A percentile compares a stretch with the other conserved stretches of the same genome.
These are phyloP conservation scores for Blastomyces gilchristii DNA, from an alignment of 2,329 filamentous ascomycete species.

Conservation along the genomic window DNA sequence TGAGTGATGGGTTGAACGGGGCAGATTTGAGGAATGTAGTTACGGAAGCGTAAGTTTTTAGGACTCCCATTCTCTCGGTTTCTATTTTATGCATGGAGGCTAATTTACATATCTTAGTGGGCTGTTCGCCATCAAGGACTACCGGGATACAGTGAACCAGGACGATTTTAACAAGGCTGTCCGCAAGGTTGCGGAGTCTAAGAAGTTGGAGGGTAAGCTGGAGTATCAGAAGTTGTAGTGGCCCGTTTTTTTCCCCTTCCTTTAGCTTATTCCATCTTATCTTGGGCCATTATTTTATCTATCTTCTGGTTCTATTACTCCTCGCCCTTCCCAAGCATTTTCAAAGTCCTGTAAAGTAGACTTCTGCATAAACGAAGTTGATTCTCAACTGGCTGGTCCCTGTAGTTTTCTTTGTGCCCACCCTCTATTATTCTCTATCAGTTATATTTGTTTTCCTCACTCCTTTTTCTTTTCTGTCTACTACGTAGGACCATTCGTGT, in stretches of 20 bases:
- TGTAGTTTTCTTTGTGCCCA: not conserved
- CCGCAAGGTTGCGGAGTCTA: slow-evolving; percentile 89
- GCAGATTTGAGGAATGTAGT: slow-evolving; percentile 96
- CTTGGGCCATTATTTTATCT: not conserved
- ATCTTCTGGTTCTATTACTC: not conserved
- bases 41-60: slow-evolving; percentile 76
- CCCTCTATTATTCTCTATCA: no score
- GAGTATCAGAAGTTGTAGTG: slow-evolving; percentile 88
- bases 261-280: not conserved
- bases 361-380: not conserved
- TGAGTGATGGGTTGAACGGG: slow-evolving; percentile 96
- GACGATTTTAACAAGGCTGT: slow-evolving; percentile 99
- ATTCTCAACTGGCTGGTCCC: no score
- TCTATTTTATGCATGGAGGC: not conserved
- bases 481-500: no score
- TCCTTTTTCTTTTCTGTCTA: no score
- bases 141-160: slow-evolving; percentile 89
- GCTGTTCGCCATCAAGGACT: slow-evolving; percentile 96
- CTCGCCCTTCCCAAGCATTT: not conserved
- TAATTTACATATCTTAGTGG: slow-evolving; percentile 47
- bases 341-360: not conserved
- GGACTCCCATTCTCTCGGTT: not conserved
- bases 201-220: slow-evolving; percentile 97
- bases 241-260: not conserved
- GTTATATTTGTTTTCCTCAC: no score